phyloP scores from a whole-genome alignment of 352 stramenopile species.

The Pythium diclinum region DNA sequence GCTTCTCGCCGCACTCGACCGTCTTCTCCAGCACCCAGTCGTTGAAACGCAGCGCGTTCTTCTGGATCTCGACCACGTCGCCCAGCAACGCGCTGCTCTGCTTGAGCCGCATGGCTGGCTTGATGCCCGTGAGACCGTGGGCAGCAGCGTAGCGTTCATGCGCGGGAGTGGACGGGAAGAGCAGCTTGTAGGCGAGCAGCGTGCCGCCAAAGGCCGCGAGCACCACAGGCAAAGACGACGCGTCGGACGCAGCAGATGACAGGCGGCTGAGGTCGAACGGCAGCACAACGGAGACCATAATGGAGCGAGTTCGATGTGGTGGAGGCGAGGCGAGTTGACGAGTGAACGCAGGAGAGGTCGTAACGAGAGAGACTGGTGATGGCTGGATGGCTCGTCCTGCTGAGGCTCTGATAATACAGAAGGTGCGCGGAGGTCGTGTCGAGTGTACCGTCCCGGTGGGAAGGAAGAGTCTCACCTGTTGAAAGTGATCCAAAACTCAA shows the following conservation, averaged over 20 bases:
- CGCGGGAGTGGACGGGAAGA: slow-evolving; percentile 2
- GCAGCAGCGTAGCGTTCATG: slow-evolving; percentile 9
- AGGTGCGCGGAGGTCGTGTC: too few species aligned
- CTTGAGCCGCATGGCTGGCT: slow-evolving; percentile 6
- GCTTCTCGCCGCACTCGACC: slow-evolving; percentile 7
- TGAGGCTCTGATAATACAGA: too few species aligned
- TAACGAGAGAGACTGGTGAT: too few species aligned
- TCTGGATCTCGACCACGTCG: slow-evolving; percentile 8
- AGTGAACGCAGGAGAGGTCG: background rate
- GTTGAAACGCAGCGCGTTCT: slow-evolving; percentile 15
- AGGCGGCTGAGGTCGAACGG: background rate
- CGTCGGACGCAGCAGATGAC: background rate
- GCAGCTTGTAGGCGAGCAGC: slow-evolving; percentile 19
- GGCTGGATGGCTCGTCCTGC: too few species aligned
- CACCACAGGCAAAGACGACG: slow-evolving; percentile 2
- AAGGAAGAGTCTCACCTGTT: too few species aligned
- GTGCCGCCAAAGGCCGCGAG: background rate
- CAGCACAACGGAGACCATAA: background rate
- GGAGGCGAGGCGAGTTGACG: background rate
- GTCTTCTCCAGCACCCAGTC: slow-evolving; percentile 24
- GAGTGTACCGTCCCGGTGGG: too few species aligned
- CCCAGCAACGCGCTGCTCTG: slow-evolving; percentile 1
- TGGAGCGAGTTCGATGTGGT: background rate
- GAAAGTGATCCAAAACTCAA: too few species aligned
- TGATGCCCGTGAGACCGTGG: slow-evolving; percentile 11